A percentile compares a stretch with the other conserved stretches of the same genome.
These are phyloP conservation scores for Labyrinthula sp. DNA, from an alignment of 352 stramenopile genomes.

Conservation along the genomic window DNA sequence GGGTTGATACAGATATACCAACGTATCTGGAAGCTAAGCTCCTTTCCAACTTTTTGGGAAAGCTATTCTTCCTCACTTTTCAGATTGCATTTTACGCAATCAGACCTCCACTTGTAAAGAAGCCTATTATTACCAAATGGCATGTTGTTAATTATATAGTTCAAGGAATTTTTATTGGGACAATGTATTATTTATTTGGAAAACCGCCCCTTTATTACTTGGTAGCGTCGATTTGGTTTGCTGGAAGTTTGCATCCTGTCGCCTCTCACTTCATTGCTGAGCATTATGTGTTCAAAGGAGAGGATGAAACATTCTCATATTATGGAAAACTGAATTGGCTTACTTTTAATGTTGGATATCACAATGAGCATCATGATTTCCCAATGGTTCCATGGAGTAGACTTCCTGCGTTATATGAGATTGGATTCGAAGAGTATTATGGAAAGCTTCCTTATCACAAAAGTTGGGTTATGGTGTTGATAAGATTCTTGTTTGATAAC, in stretches of 20 bases:
- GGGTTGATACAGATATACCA: conserved; percentile 65
- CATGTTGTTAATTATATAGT: conserved; percentile 60
- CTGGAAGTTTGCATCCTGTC: conserved; percentile 72
- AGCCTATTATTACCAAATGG: conserved; percentile 54
- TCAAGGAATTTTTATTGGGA: conserved; percentile 54
- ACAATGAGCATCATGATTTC: conserved; percentile 97
- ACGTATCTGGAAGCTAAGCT: conserved; percentile 63
- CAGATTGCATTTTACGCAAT: conserved; percentile 77
- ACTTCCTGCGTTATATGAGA: conserved; percentile 38
- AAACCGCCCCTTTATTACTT: conserved; percentile 64
- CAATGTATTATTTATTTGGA: conserved; percentile 55
- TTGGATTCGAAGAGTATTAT: conserved; percentile 61
- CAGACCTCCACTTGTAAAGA: conserved; percentile 68
- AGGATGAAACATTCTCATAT: conserved; percentile 90
- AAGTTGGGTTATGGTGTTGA: conserved; percentile 70
- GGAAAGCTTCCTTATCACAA: conserved; percentile 70
- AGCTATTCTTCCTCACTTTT: conserved; percentile 70
- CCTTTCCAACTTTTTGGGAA: conserved; percentile 56
- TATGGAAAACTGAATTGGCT: conserved; percentile 86
- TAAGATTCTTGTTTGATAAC: conserved; percentile 71
- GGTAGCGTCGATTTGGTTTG: conserved; percentile 62
- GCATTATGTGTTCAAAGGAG: conserved; percentile 79
- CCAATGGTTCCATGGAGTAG: conserved; percentile 45
- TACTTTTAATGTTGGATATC: conserved; percentile 88
- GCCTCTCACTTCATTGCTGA: conserved; percentile 90